Evolutionary conservation across 2,329 filamentous ascomycete genomes (phyloP).

Genomic region (Fusarium globosum): DNA sequence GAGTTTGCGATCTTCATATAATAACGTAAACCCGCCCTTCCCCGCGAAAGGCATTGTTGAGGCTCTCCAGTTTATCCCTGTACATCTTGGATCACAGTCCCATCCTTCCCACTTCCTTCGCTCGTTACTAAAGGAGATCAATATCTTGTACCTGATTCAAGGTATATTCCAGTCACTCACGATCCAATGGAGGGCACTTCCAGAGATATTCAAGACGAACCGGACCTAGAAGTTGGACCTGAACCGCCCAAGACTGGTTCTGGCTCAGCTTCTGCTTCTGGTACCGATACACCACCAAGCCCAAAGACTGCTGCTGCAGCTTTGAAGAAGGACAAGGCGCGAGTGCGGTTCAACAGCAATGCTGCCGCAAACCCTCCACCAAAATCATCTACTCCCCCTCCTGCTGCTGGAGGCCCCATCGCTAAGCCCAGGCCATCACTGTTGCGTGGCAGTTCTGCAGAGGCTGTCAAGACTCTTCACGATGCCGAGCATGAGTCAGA

Average conservation of each 20-base stretch:
- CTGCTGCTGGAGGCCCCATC: constrained; percentile 18
- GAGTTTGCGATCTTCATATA: constrained; percentile 25
- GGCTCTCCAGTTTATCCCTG: constrained; percentile 25
- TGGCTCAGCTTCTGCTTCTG: background rate
- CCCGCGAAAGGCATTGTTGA: constrained; percentile 15
- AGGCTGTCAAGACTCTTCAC: constrained; percentile 48
- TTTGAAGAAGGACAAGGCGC: constrained; percentile 56
- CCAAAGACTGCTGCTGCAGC: constrained; percentile 30
- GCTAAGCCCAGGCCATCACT: constrained; percentile 55
- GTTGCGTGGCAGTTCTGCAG: constrained; percentile 55
- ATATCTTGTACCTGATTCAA: background rate
- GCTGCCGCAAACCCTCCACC: constrained; percentile 48
- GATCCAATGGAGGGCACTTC: constrained; percentile 38
- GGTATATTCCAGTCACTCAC: background rate
- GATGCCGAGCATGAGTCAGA: constrained; percentile 45
- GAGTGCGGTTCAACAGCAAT: constrained; percentile 62
- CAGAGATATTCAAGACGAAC: constrained; percentile 36
- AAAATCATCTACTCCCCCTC: constrained; percentile 23
- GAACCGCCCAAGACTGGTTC: constrained; percentile 14
- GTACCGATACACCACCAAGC: constrained; percentile 21
- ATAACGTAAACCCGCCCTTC: constrained; percentile 30
- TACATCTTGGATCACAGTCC: constrained; percentile 19
- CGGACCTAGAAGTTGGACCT: constrained; percentile 33
- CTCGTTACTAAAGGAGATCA: constrained; percentile 20
- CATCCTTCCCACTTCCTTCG: constrained; percentile 16